Evolutionary conservation across 768 basidiomycete genomes (phyloP), one percentile per base, ranked within the genome.

Genomic region (Cantharellus cinnabarinus): DNA sequence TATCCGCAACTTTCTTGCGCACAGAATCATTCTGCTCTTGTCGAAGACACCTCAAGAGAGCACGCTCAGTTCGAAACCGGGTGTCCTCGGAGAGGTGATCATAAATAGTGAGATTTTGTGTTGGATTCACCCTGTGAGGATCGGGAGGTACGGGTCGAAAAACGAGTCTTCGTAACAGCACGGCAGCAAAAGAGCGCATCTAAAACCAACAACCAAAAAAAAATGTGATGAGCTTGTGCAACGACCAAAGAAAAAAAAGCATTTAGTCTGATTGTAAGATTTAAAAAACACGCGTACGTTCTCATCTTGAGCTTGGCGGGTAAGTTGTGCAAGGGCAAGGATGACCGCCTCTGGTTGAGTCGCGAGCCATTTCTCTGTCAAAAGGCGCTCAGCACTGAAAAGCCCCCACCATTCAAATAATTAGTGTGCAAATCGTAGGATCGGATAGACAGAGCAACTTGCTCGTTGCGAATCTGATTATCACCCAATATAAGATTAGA

Each of bases 141-240:
- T 69, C 73, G 52, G 58, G 64, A 0, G 68, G 77, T 2, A 78
- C 70, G 0, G 81, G 65, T 4, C 85, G 78, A 68, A 89, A 89
- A 39, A 87, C 77, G 2, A 89, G 75, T 3, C 87, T 79, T 4
- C 87, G 79, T 38, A 88, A 76, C 39, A 89, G 77, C 5, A 89
- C 85, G 38, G 88, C 73, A 2, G 86, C 85, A 69, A 89, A 88
- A 0, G 83, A 84, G 38, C 85, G 80, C 86, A 89, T 89, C 85
- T 87, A 61, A 40, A n/a, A 54, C 53, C 10, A 42, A 59, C 52
- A 50, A 34, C 4, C 29, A n/a, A 4, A 14, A 7, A 41, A n/a
- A 5, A 5, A 56, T 10, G 20, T 29, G 51, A 57, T 55, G 42
- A 37, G 51, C 42, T 29, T 4, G 39, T 15, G 7, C 10, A n/a